Conservation (phyloP, 495 filamentous ascomycete species). For the Beverwykella pulmonaria region DNA sequence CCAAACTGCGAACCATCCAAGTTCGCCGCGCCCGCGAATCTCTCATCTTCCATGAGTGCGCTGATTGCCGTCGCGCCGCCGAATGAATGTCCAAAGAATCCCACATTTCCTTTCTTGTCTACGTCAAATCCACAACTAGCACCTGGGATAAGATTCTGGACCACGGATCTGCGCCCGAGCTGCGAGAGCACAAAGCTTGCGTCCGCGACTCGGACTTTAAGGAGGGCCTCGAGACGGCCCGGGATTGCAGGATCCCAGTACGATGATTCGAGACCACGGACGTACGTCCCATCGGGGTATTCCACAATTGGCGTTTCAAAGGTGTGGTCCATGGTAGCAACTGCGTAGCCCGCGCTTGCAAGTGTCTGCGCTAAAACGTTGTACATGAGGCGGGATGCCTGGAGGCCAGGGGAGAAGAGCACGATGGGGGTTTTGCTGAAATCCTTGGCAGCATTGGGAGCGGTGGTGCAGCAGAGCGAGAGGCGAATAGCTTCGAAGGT, state of each 20-base stretch:
- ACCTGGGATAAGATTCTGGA: constrained; percentile 19
- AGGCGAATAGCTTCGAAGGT: constrained; percentile 15
- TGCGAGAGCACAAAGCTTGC: constrained; percentile 24
- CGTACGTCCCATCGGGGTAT: constrained; percentile 51
- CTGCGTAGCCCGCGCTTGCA: constrained; percentile 33
- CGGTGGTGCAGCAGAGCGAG: constrained; percentile 1
- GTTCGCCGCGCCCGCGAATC: constrained; percentile 52
- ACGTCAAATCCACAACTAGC: constrained; percentile 19
- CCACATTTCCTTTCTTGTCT: not conserved
- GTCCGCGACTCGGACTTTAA: constrained; percentile 17
- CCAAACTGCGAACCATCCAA: constrained; percentile 49
- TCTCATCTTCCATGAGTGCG: constrained; percentile 47
- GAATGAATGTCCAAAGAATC: constrained; percentile 53
- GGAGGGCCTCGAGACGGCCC: constrained; percentile 31
- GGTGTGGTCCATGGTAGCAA: constrained; percentile 55
- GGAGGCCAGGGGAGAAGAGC: constrained; percentile 29
- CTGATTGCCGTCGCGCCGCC: constrained; percentile 57
- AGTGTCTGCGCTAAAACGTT: constrained; percentile 22
- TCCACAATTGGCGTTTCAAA: constrained; percentile 55
- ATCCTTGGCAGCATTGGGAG: not conserved
- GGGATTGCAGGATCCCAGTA: constrained; percentile 46
- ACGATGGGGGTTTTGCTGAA: constrained; percentile 6
- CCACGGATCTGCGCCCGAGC: constrained; percentile 2
- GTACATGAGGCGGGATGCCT: constrained; percentile 9
- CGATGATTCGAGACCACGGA: constrained; percentile 25